A percentile compares a stretch with the other conserved stretches of the same genome.
These are phyloP conservation scores for Eutypella sp. DNA, from an alignment of 2,329 filamentous ascomycete species.

Conservation along the genomic window DNA sequence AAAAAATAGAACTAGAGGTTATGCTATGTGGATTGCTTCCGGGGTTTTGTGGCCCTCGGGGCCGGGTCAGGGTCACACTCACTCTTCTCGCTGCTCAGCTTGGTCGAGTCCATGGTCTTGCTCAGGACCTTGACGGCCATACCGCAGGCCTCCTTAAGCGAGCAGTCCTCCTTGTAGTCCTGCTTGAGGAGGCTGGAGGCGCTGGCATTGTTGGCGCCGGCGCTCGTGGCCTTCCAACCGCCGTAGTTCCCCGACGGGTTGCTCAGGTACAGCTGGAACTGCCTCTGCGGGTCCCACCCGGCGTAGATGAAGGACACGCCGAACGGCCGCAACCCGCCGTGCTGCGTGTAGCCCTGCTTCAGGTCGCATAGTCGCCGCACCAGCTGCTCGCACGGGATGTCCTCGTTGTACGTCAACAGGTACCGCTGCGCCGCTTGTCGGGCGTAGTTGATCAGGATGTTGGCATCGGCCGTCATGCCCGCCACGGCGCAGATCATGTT, in stretches of 20 bases:
- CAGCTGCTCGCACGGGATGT: slow-evolving; percentile 98
- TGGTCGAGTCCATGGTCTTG: slow-evolving; percentile 99
- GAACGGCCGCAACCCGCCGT: slow-evolving; percentile 95
- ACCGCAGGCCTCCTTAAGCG: slow-evolving; percentile 90
- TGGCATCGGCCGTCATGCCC: slow-evolving; percentile 98
- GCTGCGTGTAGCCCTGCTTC: slow-evolving; percentile 98
- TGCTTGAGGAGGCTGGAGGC: slow-evolving; percentile 97
- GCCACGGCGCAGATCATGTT: slow-evolving; percentile 99
- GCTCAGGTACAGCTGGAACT: slow-evolving; percentile 99
- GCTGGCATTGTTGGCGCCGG: slow-evolving; percentile 96
- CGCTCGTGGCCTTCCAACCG: slow-evolving; percentile 97
- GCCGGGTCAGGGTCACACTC: slow-evolving; percentile 33
- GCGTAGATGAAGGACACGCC: slow-evolving; percentile 99
- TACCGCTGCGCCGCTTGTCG: slow-evolving; percentile 95
- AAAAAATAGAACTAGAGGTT: too few species aligned
- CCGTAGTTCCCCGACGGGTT: slow-evolving; percentile 99
- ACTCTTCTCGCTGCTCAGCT: slow-evolving; percentile 99
- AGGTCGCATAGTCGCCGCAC: slow-evolving; percentile 94
- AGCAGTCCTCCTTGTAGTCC: slow-evolving; percentile 98
- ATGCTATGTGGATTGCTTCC: too few species aligned
- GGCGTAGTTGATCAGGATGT: slow-evolving; percentile 99
- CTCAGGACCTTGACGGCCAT: slow-evolving; percentile 98
- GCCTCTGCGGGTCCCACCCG: slow-evolving; percentile 89
- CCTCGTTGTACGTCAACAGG: slow-evolving; percentile 98
- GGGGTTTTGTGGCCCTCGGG: slow-evolving; percentile 4